Evolutionary conservation across 169 alveolate genomes (phyloP).

Genomic region (Plasmodium relictum): DNA sequence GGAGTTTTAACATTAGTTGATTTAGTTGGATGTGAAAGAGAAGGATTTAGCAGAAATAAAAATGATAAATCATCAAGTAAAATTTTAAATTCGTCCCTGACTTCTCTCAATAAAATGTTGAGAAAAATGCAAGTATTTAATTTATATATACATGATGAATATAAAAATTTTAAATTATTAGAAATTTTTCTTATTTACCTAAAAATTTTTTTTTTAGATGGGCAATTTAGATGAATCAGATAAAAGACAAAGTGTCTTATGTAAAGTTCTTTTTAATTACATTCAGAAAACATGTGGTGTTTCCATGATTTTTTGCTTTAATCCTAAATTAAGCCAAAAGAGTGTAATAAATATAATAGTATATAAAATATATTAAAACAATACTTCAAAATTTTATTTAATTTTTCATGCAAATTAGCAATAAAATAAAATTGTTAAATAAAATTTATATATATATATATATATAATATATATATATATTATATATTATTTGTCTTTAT

Average conservation of each 20-base stretch:
- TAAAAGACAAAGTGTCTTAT: conserved; percentile 66
- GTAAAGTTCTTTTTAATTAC: conserved; percentile 63
- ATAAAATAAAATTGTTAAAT: not conserved
- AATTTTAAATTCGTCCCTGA: conserved; percentile 51
- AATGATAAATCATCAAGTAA: conserved; percentile 45
- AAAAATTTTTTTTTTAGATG: conserved; percentile 25
- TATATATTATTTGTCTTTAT: not conserved
- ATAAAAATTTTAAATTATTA: not conserved
- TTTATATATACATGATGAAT: not conserved
- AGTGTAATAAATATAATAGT: conserved; percentile 22
- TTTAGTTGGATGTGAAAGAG: conserved; percentile 66
- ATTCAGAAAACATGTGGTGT: conserved; percentile 72
- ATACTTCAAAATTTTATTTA: not conserved
- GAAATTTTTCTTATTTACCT: not conserved
- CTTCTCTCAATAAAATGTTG: conserved; percentile 65
- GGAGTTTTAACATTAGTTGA: conserved; percentile 68
- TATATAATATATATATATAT: too few relatives aligned
- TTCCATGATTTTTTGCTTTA: conserved; percentile 67
- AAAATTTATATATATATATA: conserved; percentile 1
- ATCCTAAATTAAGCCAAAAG: conserved; percentile 57
- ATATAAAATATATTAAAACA: not conserved
- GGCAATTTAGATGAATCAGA: conserved; percentile 70
- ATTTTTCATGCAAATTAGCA: not conserved
- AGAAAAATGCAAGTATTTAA: conserved; percentile 47
- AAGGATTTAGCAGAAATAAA: conserved; percentile 30